Conservation (phyloP, 768 basidiomycete genomes). For the Termitomyces sp. region DNA sequence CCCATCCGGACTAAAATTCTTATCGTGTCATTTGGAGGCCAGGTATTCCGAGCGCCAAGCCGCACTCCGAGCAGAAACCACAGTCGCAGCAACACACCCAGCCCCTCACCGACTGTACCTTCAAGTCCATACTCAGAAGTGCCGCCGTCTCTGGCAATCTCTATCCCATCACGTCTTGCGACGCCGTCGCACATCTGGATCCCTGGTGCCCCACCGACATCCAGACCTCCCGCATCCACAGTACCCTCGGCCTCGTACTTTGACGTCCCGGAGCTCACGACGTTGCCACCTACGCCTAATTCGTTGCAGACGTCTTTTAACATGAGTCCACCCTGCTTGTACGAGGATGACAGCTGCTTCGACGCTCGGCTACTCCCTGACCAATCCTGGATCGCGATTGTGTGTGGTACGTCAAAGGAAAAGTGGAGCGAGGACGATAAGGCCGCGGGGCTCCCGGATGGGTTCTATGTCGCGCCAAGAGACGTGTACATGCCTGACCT, state of each 20-base stretch:
- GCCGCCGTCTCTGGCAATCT: not conserved
- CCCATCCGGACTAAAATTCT: conserved; percentile 51
- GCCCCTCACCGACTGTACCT: not conserved
- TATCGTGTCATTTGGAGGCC: conserved; percentile 79
- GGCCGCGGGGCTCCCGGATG: conserved; percentile 46
- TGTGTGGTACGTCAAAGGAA: conserved; percentile 68
- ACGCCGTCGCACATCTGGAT: conserved; percentile 53
- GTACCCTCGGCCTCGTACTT: not conserved
- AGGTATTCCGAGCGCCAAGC: conserved; percentile 58
- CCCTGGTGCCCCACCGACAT: conserved; percentile 52
- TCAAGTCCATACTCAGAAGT: not conserved
- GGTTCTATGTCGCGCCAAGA: conserved; percentile 71
- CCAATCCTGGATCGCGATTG: conserved; percentile 70
- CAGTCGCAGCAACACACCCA: conserved; percentile 23
- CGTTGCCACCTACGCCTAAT: conserved; percentile 33
- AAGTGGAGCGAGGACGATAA: conserved; percentile 35
- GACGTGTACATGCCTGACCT: conserved; percentile 84
- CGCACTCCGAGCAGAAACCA: conserved; percentile 30
- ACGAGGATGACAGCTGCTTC: conserved; percentile 17
- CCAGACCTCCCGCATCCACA: conserved; percentile 22
- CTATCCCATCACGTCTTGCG: conserved; percentile 31
- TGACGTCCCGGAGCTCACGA: conserved; percentile 18
- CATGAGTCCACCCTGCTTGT: conserved; percentile 1
- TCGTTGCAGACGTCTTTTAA: conserved; percentile 7
- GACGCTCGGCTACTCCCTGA: conserved; percentile 54